phyloP scores from a whole-genome alignment of 306 rosid genomes.

The Cucumis cinereus region DNA sequence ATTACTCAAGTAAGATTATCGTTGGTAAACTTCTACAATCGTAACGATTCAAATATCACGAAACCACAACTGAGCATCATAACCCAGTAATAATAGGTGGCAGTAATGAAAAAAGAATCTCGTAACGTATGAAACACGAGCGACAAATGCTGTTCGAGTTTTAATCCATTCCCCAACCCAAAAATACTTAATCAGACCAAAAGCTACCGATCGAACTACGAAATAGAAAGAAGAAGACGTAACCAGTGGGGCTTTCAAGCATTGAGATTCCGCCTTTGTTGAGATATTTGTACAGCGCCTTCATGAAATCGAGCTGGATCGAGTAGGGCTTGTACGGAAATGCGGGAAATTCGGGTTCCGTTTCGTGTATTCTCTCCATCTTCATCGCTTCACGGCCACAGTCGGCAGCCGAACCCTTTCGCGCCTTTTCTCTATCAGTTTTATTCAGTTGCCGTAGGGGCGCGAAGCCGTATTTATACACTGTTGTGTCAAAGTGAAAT shows the following conservation, averaged over 20 bases:
- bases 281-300: slow-evolving; percentile 57
- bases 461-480: background rate
- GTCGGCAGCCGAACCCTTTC: background rate
- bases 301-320: slow-evolving; percentile 86
- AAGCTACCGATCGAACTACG: background rate
- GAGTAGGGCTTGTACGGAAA: slow-evolving; percentile 76
- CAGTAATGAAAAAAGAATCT: background rate
- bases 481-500: background rate
- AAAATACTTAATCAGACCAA: background rate
- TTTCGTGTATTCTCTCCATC: slow-evolving; percentile 11
- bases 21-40: background rate
- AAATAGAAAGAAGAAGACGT: slow-evolving; percentile 15
- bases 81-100: background rate
- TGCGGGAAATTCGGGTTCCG: slow-evolving; percentile 33
- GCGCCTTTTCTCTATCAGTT: background rate
- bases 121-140: background rate
- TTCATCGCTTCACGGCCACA: slow-evolving; percentile 15
- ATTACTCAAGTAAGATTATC: background rate
- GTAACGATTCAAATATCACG: background rate
- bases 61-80: background rate
- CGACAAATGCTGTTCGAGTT: background rate
- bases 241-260: slow-evolving; percentile 90
- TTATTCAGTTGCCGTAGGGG: background rate
- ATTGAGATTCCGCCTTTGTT: slow-evolving; percentile 70
- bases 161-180: background rate